phyloP scores from a whole-genome alignment of 78 protist species.

The Dictyostelium brefeldianum region DNA sequence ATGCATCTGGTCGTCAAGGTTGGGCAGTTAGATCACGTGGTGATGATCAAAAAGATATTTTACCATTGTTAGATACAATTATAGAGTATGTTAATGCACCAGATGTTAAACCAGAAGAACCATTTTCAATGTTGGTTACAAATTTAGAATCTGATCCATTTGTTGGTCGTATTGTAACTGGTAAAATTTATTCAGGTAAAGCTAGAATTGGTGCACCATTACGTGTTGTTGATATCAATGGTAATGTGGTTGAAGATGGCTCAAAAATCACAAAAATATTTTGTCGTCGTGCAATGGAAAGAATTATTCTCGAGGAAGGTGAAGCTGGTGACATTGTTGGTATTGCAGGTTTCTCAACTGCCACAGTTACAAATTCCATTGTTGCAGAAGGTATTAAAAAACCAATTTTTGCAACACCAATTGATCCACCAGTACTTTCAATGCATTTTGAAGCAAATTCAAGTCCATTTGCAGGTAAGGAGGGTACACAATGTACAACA shows the following conservation, averaged over 20 bases:
- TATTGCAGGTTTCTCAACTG: slow-evolving; percentile 83
- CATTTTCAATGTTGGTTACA: slow-evolving; percentile 89
- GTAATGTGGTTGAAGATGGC: slow-evolving; percentile 60
- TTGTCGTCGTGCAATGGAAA: slow-evolving; percentile 80
- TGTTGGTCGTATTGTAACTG: slow-evolving; percentile 92
- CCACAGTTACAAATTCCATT: slow-evolving; percentile 89
- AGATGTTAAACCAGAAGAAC: slow-evolving; percentile 49
- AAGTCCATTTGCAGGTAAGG: slow-evolving; percentile 91
- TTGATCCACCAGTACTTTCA: slow-evolving; percentile 94
- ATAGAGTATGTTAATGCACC: slow-evolving; percentile 50
- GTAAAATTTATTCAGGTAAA: slow-evolving; percentile 84
- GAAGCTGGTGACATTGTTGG: slow-evolving; percentile 94
- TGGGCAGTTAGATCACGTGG: slow-evolving; percentile 54
- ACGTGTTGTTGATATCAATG: slow-evolving; percentile 15
- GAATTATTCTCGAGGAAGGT: slow-evolving; percentile 80
- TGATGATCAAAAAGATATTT: slow-evolving; percentile 74
- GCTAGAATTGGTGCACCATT: slow-evolving; percentile 83
- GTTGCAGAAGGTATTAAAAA: slow-evolving; percentile 34
- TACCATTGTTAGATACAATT: slow-evolving; percentile 90
- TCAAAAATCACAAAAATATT: slow-evolving; percentile 84
- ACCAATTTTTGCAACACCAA: slow-evolving; percentile 79
- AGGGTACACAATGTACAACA: slow-evolving; percentile 85
- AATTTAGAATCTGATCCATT: slow-evolving; percentile 86
- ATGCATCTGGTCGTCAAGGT: slow-evolving; percentile 93
- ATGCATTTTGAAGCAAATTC: slow-evolving; percentile 89